These are phyloP conservation scores for Leccinum longicurvipes DNA, from an alignment of 768 basidiomycete genomes.

Conservation along the genomic window DNA sequence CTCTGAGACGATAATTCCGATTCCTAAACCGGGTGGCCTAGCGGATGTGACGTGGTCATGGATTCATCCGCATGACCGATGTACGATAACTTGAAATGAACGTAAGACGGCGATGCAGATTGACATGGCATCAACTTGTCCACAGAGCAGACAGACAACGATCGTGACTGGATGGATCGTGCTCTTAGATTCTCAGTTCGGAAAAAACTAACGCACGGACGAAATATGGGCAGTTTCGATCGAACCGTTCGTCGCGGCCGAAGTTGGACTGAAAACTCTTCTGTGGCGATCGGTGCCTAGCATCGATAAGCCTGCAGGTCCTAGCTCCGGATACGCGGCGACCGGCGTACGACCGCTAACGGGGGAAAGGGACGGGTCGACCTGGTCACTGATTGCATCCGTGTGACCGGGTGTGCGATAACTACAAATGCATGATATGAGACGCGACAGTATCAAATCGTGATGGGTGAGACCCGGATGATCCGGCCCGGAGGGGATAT, in stretches of 20 bases:
- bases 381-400: not conserved
- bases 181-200: not conserved
- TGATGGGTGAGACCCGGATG: no score
- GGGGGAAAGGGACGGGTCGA: not conserved
- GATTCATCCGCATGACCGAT: not conserved
- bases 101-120: not conserved
- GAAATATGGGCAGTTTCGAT: not conserved
- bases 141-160: not conserved
- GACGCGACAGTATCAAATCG: no score
- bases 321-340: not conserved
- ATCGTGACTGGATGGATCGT: not conserved
- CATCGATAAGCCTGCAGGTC: not conserved
- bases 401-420: not conserved
- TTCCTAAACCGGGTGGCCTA: not conserved
- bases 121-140: not conserved
- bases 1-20: not conserved
- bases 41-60: not conserved
- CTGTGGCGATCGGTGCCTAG: not conserved
- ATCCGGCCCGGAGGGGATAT: not conserved
- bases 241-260: not conserved
- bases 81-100: no score
- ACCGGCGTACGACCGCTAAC: not conserved
- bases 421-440: no score
- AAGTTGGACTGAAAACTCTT: not conserved
- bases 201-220: not conserved